Evolutionary conservation across 768 basidiomycete genomes (phyloP).

Genomic region (Termitomyces bulborhizus): DNA sequence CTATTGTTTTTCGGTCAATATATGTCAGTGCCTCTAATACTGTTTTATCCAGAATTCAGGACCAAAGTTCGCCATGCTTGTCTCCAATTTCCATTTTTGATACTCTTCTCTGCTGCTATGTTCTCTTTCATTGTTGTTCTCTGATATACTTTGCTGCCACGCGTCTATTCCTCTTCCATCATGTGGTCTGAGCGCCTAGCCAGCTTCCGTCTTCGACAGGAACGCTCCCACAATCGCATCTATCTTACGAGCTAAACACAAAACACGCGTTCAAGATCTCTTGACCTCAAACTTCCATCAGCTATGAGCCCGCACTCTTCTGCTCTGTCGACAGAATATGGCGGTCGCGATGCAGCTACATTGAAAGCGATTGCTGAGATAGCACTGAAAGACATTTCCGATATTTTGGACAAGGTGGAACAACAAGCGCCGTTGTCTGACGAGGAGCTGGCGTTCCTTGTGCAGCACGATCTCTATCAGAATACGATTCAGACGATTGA

Average conservation of each 20-base stretch:
- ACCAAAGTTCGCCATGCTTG: neutral
- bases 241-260: neutral
- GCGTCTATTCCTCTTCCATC: neutral
- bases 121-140: neutral
- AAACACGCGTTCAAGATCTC: neutral
- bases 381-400: constrained; percentile 4
- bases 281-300: neutral
- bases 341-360: neutral
- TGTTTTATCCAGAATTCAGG: neutral
- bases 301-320: neutral
- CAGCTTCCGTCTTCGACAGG: neutral
- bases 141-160: neutral
- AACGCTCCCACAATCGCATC: neutral
- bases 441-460: constrained; percentile 12
- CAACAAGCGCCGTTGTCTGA: constrained; percentile 10
- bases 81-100: neutral
- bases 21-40: neutral
- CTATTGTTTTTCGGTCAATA: neutral
- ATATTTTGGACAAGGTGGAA: neutral
- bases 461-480: constrained; percentile 7
- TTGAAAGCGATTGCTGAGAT: constrained; percentile 1
- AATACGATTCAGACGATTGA: neutral
- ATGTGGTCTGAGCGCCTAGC: neutral
- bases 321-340: neutral
- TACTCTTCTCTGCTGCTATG: neutral